Conservation (phyloP, 371 early-diverging fungal species). For the Rhizopus sp. region DNA sequence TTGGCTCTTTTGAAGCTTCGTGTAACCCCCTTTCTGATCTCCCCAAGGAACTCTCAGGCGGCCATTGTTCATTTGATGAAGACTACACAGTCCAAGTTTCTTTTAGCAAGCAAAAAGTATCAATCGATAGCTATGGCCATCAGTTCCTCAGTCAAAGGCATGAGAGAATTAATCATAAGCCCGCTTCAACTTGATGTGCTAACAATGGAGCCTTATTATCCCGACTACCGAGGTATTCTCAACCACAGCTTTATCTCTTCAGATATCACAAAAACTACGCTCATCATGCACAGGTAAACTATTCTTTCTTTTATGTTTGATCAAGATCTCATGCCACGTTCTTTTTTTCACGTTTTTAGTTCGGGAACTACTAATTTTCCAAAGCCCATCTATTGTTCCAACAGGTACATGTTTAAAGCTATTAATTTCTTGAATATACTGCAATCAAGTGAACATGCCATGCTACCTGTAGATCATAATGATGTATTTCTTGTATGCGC, state of each 20-base stretch:
- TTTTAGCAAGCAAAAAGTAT: constrained; percentile 23
- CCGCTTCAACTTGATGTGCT: background rate
- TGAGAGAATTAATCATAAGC: background rate
- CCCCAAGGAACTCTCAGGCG: constrained; percentile 37
- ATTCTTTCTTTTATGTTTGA: no score
- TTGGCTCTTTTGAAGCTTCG: constrained; percentile 31
- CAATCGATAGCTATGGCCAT: background rate
- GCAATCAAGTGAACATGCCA: background rate
- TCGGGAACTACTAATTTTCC: constrained; percentile 27
- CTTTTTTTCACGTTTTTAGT: constrained; percentile 7
- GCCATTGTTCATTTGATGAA: constrained; percentile 25
- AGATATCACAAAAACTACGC: constrained; percentile 11
- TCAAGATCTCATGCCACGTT: no score
- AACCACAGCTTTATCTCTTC: constrained; percentile 4
- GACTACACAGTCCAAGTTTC: constrained; percentile 14
- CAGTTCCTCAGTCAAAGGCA: background rate
- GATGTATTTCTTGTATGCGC: constrained; percentile 13
- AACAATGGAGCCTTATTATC: constrained; percentile 9
- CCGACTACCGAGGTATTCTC: constrained; percentile 4
- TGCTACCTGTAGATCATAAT: background rate
- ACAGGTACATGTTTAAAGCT: constrained; percentile 14
- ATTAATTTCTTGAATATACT: background rate
- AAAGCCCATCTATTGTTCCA: constrained; percentile 22
- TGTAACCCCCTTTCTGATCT: constrained; percentile 19
- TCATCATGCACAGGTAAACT: constrained; percentile 22